These are phyloP conservation scores for Mitosporidium daphniae DNA, from an alignment of 371 early-diverging fungal genomes.

Conservation along the genomic window DNA sequence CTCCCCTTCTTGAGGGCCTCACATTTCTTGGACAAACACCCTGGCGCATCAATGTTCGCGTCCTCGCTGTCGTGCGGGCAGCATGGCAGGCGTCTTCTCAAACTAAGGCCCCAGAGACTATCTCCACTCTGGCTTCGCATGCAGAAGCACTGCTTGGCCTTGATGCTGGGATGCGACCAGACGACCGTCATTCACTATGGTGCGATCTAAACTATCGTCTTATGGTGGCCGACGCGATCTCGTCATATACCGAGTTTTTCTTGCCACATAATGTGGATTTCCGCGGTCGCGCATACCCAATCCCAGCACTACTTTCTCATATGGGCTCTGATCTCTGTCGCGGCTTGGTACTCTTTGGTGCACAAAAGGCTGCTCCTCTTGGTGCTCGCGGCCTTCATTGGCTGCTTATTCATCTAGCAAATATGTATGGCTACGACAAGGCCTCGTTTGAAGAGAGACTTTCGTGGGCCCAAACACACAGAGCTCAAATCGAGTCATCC, in stretches of 20 bases:
- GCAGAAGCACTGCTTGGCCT: slow-evolving; percentile 12
- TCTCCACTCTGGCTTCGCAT: slow-evolving; percentile 8
- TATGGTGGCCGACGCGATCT: slow-evolving; percentile 57
- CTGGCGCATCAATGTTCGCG: slow-evolving; percentile 46
- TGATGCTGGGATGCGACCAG: slow-evolving; percentile 12
- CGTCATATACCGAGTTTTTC: slow-evolving; percentile 13
- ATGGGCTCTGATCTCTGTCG: slow-evolving; percentile 52
- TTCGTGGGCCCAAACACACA: slow-evolving; percentile 22
- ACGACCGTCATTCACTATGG: slow-evolving; percentile 38
- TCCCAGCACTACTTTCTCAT: slow-evolving; percentile 69
- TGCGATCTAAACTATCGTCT: slow-evolving; percentile 74
- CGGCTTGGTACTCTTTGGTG: slow-evolving; percentile 41
- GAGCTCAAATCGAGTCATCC: slow-evolving; percentile 34
- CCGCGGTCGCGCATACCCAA: slow-evolving; percentile 84
- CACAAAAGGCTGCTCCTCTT: slow-evolving; percentile 36
- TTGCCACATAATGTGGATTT: slow-evolving; percentile 91
- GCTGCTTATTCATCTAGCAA: slow-evolving; percentile 81
- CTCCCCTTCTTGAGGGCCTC: slow-evolving; percentile 24
- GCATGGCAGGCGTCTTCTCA: slow-evolving; percentile 25
- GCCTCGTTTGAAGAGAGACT: slow-evolving; percentile 38
- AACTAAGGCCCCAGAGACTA: slow-evolving; percentile 7
- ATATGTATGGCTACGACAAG: slow-evolving; percentile 61
- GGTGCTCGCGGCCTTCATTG: slow-evolving; percentile 48
- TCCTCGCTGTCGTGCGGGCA: slow-evolving; percentile 30
- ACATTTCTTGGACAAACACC: slow-evolving; percentile 53